Percentiles rank a stretch among this genome's conserved stretches.
phyloP scores from a whole-genome alignment of 129 eudicot genomes.

The Tagetes patula region DNA sequence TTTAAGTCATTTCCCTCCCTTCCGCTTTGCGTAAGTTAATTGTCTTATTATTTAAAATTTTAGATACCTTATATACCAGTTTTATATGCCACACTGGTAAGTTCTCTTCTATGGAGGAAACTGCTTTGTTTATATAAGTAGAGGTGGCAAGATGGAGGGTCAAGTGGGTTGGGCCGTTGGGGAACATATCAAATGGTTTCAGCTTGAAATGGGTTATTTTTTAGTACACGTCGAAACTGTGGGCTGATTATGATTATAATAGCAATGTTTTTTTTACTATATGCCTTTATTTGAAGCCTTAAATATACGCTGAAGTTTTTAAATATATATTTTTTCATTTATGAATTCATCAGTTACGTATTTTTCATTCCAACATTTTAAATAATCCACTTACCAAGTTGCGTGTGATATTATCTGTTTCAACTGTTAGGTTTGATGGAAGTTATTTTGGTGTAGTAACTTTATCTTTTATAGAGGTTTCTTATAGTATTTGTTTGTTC shows the following conservation, averaged over 20 bases:
- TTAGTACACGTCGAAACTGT: too few relatives aligned
- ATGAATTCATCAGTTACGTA: too few relatives aligned
- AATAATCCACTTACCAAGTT: background rate
- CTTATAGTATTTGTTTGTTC: slow-evolving; percentile 15
- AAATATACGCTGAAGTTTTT: background rate
- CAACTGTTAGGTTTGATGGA: background rate
- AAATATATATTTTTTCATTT: too few relatives aligned
- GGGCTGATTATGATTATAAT: too few relatives aligned
- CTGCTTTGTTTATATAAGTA: too few relatives aligned
- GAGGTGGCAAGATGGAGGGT: too few relatives aligned
- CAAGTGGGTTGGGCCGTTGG: too few relatives aligned
- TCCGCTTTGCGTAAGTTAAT: slow-evolving; percentile 87
- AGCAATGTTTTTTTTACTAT: too few relatives aligned
- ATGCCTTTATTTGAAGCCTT: background rate
- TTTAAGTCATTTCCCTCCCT: slow-evolving; percentile 92
- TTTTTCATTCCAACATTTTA: background rate
- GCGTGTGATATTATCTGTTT: background rate
- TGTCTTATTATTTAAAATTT: background rate
- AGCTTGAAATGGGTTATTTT: too few relatives aligned
- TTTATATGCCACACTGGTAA: background rate
- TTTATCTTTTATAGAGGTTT: background rate
- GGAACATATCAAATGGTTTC: too few relatives aligned
- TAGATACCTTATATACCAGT: background rate
- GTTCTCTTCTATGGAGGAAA: too few relatives aligned
- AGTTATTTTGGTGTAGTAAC: background rate